Base-by-base conservation (phyloP, 345 rosid species). In the Garcia nutans region DNA sequence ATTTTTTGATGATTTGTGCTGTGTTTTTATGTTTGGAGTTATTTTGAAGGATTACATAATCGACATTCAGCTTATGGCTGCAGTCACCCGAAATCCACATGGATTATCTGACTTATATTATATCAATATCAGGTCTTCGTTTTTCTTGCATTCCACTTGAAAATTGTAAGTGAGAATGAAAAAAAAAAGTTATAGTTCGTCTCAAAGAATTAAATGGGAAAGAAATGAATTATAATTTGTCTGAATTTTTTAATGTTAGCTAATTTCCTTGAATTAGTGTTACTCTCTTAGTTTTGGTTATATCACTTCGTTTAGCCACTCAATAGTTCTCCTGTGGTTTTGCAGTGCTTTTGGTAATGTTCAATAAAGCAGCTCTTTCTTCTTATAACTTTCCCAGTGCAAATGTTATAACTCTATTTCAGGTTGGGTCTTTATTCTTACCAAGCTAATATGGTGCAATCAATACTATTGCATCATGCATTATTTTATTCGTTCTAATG, bases 351-450 rank as follows among this genome's bases (percentile, higher is more conserved):
- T 87, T 96, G 74, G 84, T 96, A 56, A 77, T 96, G 82, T 93
- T 96, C 89, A 96, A 96, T 77, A 96, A 93, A 89, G 99, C 99
- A 41, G 99, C 98, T 74, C 96, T 96, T 69, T 96, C 99, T 72
- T 89, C 99, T 44, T 96, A 89, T 74, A 85, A 72, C 23, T 96
- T 96, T 83, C 98, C 98, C 0, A 89, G 87, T 73, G 99, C 92
- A 16, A 93, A 93, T 85, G 92, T 91, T 50, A 88, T 96, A 80
- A 96, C 99, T 49, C 86, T 96, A 65, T 87, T 88, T 68, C 99
- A 96, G 98, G 99, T n/a, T 93, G 76, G 63, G 61, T 49, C 57
- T 54, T 54, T 54, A 54, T 54, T 54, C 57, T 71, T 74, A 2
- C 11, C 24, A 22, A 26, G 8, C 17, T 24, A 49, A 60, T 8